Evolutionary conservation across 2,329 filamentous ascomycete genomes (phyloP), one percentile per base, ranked within the genome.

Genomic region (Exophiala aquamarina): DNA sequence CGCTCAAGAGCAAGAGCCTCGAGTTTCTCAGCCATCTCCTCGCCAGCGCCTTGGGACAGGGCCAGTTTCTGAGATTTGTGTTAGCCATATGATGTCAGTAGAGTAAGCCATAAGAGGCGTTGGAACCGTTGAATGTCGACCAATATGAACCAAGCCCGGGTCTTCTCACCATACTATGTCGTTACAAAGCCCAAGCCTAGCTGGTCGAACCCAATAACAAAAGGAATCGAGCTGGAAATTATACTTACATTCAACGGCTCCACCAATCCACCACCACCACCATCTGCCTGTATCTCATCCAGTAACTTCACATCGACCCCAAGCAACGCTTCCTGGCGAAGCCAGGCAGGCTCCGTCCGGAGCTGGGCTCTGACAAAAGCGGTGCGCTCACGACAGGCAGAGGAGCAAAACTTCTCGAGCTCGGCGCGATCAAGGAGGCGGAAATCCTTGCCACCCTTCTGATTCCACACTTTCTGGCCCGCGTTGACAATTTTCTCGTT

Each of bases 351-450:
- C 53, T 86, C 84, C 63, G 93, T 87, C 56, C 80, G 85, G 31
- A 97, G 78, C 73, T 98, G 93, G 18, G 94, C 87, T 62, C 90
- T 88, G 59, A 97, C 77, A 66, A 90, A 95, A 56, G 95, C 74
- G 2, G 88, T 90, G 39, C 88, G 78, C 55, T 82, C 80, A 2
- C 87, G 87, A 69, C 93, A 98, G 31, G 76, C 76, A 44, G 84
- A 76, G 0, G 84, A 88, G 67, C 93, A 98, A 89, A 90, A 98
- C 68, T 84, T 86, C 69, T 93, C 88, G 13, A 91, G 68, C 61
- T 89, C 82, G 56, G 82, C 81, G 43, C 78, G 81, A 49, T 81
- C 78, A 19, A 94, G 82, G 38, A 95, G 85, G 54, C 75, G 73
- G 56, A 80, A 70, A 35, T 73, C 73, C 54, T 76, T 77, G 44